A percentile compares a stretch with the other conserved stretches of the same genome.
Evolutionary conservation across 306 rosid genomes (phyloP).

Genomic region (Acacia melanoxylon): DNA sequence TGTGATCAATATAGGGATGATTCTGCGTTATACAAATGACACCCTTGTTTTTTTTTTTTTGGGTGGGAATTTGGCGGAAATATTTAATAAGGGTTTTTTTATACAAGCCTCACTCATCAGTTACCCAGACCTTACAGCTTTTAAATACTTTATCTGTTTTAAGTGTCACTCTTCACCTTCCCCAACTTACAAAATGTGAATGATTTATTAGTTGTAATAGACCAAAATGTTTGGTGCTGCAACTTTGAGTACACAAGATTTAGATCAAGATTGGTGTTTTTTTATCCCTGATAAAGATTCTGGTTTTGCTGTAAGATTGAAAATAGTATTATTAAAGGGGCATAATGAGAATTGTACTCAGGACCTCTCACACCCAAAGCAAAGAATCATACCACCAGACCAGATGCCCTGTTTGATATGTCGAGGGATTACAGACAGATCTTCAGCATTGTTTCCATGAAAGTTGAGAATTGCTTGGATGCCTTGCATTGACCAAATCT

Average conservation of each 20-base stretch:
- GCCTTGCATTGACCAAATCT: no score
- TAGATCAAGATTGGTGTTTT: neutral
- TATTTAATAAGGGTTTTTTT: no score
- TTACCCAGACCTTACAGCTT: neutral
- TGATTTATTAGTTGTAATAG: no score
- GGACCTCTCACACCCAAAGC: constrained; percentile 60
- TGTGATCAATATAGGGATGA: neutral
- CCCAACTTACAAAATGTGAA: no score
- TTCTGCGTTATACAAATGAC: neutral
- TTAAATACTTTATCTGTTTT: no score
- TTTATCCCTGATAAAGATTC: neutral
- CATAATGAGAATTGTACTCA: constrained; percentile 52
- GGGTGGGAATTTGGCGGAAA: no score
- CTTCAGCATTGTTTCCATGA: neutral
- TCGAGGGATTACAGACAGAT: neutral
- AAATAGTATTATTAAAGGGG: constrained; percentile 4
- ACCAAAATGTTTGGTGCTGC: neutral
- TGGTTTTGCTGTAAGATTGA: neutral
- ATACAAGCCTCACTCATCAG: no score
- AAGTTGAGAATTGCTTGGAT: no score
- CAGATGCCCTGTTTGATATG: constrained; percentile 20
- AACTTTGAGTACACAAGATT: neutral
- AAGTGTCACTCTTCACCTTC: no score
- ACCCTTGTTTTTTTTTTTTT: no score
- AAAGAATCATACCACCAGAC: constrained; percentile 61